Conservation (phyloP, 176 grass and related monocot species). For the Oryza glumipatula region DNA sequence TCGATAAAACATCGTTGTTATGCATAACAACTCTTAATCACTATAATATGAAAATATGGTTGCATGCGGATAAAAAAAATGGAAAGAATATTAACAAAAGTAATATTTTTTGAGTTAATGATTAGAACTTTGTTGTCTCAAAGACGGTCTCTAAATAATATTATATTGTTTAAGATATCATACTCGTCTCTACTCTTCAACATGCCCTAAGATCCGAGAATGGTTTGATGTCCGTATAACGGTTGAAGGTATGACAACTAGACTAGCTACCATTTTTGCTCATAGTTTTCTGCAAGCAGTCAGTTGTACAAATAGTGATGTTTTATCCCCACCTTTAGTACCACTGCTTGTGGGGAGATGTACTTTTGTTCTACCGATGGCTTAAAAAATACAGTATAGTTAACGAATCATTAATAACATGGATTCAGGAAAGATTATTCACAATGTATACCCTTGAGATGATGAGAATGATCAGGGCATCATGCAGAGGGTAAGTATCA, state of each 20-base stretch:
- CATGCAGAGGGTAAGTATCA: conserved; percentile 9
- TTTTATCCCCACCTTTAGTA: neutral
- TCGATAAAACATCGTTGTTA: too few species aligned
- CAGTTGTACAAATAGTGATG: neutral
- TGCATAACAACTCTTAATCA: too few species aligned
- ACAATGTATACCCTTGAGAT: neutral
- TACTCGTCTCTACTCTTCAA: too few species aligned
- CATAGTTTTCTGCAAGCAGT: neutral
- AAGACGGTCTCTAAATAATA: too few species aligned
- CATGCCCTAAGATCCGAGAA: neutral
- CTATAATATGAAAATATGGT: too few species aligned
- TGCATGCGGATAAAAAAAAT: too few species aligned
- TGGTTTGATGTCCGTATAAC: neutral
- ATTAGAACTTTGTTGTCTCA: too few species aligned
- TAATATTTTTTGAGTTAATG: too few species aligned
- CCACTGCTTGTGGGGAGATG: too few species aligned
- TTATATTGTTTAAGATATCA: too few species aligned
- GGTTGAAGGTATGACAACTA: neutral
- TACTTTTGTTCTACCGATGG: neutral
- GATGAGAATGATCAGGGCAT: neutral
- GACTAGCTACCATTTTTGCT: neutral
- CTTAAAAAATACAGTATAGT: neutral
- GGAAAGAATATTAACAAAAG: too few species aligned
- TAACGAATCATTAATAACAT: neutral
- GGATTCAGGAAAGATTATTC: neutral